Conservation (phyloP, 495 filamentous ascomycete genomes). For the Alectoria sarmentosa region DNA sequence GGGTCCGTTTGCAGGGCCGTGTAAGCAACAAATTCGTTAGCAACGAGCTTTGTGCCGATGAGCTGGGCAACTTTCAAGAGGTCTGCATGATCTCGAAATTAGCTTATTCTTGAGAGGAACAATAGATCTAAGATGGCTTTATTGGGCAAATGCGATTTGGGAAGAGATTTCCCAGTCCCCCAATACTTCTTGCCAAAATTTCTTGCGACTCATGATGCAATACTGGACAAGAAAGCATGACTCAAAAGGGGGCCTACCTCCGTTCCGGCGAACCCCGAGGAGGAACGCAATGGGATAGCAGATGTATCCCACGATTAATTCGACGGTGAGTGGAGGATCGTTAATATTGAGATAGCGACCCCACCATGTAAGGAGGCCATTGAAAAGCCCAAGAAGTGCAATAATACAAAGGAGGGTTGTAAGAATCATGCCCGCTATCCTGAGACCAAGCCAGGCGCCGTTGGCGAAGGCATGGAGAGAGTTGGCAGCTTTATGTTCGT, state of each 20-base stretch:
- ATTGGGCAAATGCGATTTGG: not conserved
- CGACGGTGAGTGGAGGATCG: conserved; percentile 59
- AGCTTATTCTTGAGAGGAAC: not conserved
- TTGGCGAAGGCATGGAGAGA: conserved; percentile 79
- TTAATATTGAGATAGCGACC: conserved; percentile 72
- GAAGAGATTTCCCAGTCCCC: not conserved
- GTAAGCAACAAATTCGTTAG: conserved; percentile 64
- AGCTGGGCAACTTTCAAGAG: conserved; percentile 67
- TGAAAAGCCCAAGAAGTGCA: conserved; percentile 64
- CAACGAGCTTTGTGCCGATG: conserved; percentile 77
- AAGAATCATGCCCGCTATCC: conserved; percentile 80
- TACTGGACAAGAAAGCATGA: not conserved
- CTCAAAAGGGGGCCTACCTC: conserved; percentile 12
- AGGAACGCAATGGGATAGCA: conserved; percentile 82
- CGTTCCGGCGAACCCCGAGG: conserved; percentile 69
- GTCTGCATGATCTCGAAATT: conserved; percentile 5
- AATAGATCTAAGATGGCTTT: not conserved
- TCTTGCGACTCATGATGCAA: not conserved
- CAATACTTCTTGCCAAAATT: no score
- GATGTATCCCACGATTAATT: conserved; percentile 74
- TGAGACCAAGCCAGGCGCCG: conserved; percentile 82
- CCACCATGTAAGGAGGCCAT: conserved; percentile 85
- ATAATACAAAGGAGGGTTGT: conserved; percentile 78
- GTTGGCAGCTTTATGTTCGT: conserved; percentile 65
- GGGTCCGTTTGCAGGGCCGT: conserved; percentile 40